Conservation (phyloP, 2,329 filamentous ascomycete genomes). For the Chaetomium strumarium region DNA sequence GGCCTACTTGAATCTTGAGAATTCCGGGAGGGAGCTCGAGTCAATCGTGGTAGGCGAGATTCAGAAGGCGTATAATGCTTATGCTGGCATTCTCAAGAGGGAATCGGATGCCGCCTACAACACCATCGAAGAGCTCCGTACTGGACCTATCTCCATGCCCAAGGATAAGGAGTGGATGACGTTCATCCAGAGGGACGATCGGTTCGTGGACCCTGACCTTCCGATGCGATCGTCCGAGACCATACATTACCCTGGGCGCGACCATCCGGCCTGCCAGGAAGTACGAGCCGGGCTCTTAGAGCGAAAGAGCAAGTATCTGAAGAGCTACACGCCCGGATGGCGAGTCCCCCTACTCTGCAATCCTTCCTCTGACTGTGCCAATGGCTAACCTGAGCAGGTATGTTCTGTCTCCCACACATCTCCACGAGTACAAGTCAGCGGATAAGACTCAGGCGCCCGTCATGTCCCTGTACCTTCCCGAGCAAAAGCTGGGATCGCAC, state of each 20-base stretch:
- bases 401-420: constrained; percentile 88
- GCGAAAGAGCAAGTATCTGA: constrained; percentile 97
- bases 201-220: constrained; percentile 79
- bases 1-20: constrained; percentile 93
- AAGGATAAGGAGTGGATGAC: constrained; percentile 87
- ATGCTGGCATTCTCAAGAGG: constrained; percentile 83
- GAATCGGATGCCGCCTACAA: constrained; percentile 79
- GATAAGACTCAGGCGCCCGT: constrained; percentile 86
- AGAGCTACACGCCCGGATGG: constrained; percentile 95
- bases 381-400: constrained; percentile 56
- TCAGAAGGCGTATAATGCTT: constrained; percentile 94
- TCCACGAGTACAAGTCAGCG: constrained; percentile 98
- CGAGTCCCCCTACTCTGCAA: constrained; percentile 39
- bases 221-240: constrained; percentile 72
- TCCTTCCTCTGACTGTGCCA: too few relatives aligned
- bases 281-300: constrained; percentile 87
- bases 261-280: constrained; percentile 75
- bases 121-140: constrained; percentile 73
- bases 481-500: constrained; percentile 92
- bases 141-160: constrained; percentile 84
- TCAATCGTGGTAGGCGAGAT: constrained; percentile 96
- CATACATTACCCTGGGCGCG: constrained; percentile 85
- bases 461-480: constrained; percentile 92
- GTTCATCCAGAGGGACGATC: constrained; percentile 74
- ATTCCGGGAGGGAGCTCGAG: constrained; percentile 88